Percentiles rank a stretch among this genome's conserved stretches.
These are phyloP conservation scores for Aspergillus glaucus DNA, from an alignment of 2,329 filamentous ascomycete species.

Conservation along the genomic window DNA sequence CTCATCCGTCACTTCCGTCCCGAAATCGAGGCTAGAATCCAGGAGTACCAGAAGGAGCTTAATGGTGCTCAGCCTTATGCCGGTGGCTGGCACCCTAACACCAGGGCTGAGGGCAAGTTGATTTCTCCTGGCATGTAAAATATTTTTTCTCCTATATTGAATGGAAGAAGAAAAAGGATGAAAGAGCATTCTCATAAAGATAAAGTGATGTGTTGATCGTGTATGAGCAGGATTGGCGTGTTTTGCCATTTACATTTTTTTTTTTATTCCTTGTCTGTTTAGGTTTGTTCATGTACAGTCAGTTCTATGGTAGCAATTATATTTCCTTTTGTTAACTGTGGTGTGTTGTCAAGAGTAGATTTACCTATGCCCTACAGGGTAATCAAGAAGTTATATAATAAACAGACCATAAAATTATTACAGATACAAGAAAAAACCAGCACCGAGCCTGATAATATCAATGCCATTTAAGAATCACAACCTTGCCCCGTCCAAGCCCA, in stretches of 20 bases:
- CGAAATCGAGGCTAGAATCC: constrained; percentile 87
- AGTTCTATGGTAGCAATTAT: constrained; percentile 8
- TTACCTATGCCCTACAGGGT: no score
- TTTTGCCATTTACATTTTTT: not conserved
- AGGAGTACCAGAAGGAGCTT: constrained; percentile 65
- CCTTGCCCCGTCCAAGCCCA: no score
- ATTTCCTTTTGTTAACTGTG: constrained; percentile 3
- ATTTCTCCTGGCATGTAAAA: constrained; percentile 86
- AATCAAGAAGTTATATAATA: no score
- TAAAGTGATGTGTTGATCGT: not conserved
- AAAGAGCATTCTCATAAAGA: not conserved
- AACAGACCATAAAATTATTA: no score
- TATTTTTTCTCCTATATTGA: constrained; percentile 49
- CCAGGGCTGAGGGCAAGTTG: constrained; percentile 71
- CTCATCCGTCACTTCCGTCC: constrained; percentile 97
- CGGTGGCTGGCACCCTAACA: constrained; percentile 78
- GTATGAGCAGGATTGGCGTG: not conserved
- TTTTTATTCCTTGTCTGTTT: constrained; percentile 5
- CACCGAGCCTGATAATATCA: no score
- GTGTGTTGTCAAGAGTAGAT: not conserved
- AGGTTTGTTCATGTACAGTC: constrained; percentile 13
- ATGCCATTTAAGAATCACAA: no score
- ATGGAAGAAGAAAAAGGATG: constrained; percentile 2
- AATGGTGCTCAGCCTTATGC: constrained; percentile 66
- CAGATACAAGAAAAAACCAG: no score